Base-by-base conservation (phyloP, 1,284 basidiomycete species). In the Irpex sp. region DNA sequence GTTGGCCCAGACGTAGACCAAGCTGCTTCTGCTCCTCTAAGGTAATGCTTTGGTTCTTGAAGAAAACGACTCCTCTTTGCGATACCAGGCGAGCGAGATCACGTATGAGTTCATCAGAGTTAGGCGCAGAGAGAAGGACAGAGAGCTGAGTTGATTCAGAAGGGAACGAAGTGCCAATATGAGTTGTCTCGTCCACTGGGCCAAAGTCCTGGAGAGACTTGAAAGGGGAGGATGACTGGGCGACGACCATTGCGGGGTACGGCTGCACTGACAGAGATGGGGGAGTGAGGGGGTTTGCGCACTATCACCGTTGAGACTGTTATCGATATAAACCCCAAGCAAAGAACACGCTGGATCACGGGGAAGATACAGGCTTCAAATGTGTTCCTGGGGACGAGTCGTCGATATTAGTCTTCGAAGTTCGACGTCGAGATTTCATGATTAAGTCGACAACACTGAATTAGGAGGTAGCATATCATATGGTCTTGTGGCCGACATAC, bases 41-140 rank as follows among this genome's bases (percentile, higher is more conserved):
- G 3, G 76, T 75, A 59, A 85, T 65, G 51, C 80, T 76, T 67
- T 86, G 89, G 34, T 82, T 77, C 19, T 83, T 80, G 81, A 92
- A 89, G 76, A 91, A 90, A 34, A 88, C 87, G 56, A 91, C 89
- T 9, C 88, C 88, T 48, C 89, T 85, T 63, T 88, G 83, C 2
- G 88, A 85, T 62, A 91, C 79, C 58, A 86, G 79, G 3, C 79
- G 81, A 0, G 85, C 85, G 8, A 83, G 76, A 68, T 83, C 82
- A 31, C 72, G 72, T 58, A 83, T 70, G 54, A 82, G 72, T 59
- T 78, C 78, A 59, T 82, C 79, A 2, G 78, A 67, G 64, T 82
- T 77, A 5, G 70, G 62, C 2, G 77, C 77, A 13, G 74, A 69
- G 34, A 82, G 69, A 34, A 81, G 68, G 9, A 76, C 71, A 3